These are phyloP conservation scores for Botryosphaeria agaves DNA, from an alignment of 2,329 filamentous ascomycete species.

Conservation along the genomic window DNA sequence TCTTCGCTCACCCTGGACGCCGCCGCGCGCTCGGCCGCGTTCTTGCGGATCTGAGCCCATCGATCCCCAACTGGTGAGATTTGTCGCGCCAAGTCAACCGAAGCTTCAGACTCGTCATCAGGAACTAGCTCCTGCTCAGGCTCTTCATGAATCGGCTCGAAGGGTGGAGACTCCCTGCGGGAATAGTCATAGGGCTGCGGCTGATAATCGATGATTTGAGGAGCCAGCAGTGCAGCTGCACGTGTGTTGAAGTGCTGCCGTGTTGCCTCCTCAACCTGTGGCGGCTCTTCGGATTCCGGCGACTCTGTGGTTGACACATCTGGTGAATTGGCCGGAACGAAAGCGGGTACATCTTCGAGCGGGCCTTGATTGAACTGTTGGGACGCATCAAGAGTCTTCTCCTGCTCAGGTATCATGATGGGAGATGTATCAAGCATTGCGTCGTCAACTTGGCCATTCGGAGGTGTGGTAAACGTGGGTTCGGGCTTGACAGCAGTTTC, in stretches of 20 bases:
- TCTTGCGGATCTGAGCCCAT: slow-evolving; percentile 93
- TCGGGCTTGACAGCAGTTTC: too few relatives aligned
- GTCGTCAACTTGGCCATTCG: too few relatives aligned
- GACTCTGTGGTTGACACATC: too few relatives aligned
- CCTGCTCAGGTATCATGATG: slow-evolving; percentile 42
- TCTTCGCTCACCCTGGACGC: slow-evolving; percentile 52
- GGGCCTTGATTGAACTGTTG: slow-evolving; percentile 77
- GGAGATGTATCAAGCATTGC: too few relatives aligned
- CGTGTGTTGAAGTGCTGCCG: slow-evolving; percentile 8
- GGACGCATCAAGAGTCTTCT: slow-evolving; percentile 43
- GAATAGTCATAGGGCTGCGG: too few relatives aligned
- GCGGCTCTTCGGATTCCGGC: not conserved
- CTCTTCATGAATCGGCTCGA: too few relatives aligned
- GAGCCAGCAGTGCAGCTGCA: slow-evolving; percentile 4
- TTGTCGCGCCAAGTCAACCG: slow-evolving; percentile 18
- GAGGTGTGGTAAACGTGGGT: too few relatives aligned
- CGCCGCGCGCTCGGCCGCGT: slow-evolving; percentile 66
- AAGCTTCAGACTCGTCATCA: slow-evolving; percentile 23
- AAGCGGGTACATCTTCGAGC: slow-evolving; percentile 70
- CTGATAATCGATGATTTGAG: too few relatives aligned
- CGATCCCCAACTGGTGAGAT: slow-evolving; percentile 44
- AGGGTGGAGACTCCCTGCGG: too few relatives aligned
- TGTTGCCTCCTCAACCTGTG: slow-evolving; percentile 2
- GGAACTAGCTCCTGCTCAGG: not conserved
- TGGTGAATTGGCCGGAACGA: slow-evolving; percentile 37